Conservation (phyloP, 2,329 filamentous ascomycete species). For the Penicillium hordei region DNA sequence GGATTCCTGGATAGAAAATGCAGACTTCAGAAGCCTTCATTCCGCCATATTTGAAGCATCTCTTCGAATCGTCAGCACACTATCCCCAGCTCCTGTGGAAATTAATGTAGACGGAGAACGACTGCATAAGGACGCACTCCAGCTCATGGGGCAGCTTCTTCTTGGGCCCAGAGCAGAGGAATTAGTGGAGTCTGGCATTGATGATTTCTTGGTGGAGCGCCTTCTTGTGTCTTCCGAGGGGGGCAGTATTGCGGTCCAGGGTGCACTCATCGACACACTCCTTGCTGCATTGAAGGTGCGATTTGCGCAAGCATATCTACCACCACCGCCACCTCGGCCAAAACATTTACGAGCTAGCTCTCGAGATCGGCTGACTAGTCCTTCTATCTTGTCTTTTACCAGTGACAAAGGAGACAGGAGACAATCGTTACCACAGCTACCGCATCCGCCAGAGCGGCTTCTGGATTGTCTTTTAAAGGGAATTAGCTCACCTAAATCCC, state of each 20-base stretch:
- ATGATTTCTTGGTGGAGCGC: slow-evolving; percentile 67
- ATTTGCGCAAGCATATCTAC: slow-evolving; percentile 39
- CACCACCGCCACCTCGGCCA: slow-evolving; percentile 30
- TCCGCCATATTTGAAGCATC: slow-evolving; percentile 34
- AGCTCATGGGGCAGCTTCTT: slow-evolving; percentile 57
- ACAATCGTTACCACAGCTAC: slow-evolving; percentile 32
- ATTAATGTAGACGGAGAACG: slow-evolving; percentile 58
- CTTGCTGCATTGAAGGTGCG: slow-evolving; percentile 69
- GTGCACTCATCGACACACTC: slow-evolving; percentile 75
- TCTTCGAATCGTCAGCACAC: slow-evolving; percentile 31
- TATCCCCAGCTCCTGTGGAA: slow-evolving; percentile 23
- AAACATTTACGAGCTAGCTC: slow-evolving; percentile 42
- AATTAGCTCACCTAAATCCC: slow-evolving; percentile 71
- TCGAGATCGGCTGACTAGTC: slow-evolving; percentile 42
- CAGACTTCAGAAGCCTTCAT: slow-evolving; percentile 35
- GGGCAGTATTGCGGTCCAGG: slow-evolving; percentile 69
- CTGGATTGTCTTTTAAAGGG: slow-evolving; percentile 81
- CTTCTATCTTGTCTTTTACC: slow-evolving; percentile 47
- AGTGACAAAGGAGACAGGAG: slow-evolving; percentile 46
- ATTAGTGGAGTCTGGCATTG: slow-evolving; percentile 56
- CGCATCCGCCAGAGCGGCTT: slow-evolving; percentile 61
- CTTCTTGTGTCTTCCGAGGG: slow-evolving; percentile 61
- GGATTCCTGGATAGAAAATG: slow-evolving; percentile 21
- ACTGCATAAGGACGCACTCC: slow-evolving; percentile 69
- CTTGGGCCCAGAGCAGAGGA: slow-evolving; percentile 41